Conservation (phyloP, 208 protist species). For the Crithidia expoeki region DNA sequence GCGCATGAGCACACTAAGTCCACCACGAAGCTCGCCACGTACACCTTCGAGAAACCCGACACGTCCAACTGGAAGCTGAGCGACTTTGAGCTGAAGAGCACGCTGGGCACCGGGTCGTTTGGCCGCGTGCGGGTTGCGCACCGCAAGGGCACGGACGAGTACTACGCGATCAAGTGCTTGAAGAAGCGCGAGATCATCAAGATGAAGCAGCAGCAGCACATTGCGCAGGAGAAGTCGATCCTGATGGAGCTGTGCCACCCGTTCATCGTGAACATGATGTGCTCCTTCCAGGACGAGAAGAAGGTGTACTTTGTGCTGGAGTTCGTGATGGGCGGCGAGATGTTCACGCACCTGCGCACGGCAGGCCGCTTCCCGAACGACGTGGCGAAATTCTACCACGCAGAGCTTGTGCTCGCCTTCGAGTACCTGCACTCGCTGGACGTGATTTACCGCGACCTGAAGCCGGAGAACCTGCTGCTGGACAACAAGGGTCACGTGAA, state of each 20-base stretch:
- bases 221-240: slow-evolving; percentile 92
- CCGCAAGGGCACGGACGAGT: slow-evolving; percentile 78
- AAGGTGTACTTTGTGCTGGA: slow-evolving; percentile 94
- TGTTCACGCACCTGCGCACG: slow-evolving; percentile 89
- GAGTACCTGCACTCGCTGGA: slow-evolving; percentile 92
- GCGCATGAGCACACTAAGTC: not conserved
- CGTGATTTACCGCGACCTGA: slow-evolving; percentile 97
- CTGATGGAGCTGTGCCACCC: slow-evolving; percentile 91
- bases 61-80: slow-evolving; percentile 61
- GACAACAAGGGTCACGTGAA: slow-evolving; percentile 85
- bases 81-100: slow-evolving; percentile 88
- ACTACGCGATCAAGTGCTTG: slow-evolving; percentile 92
- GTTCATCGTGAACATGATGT: slow-evolving; percentile 94
- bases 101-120: slow-evolving; percentile 93
- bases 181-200: slow-evolving; percentile 90
- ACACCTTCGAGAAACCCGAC: slow-evolving; percentile 69
- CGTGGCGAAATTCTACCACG: slow-evolving; percentile 92
- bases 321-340: slow-evolving; percentile 92
- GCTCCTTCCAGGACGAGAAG: slow-evolving; percentile 94
- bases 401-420: slow-evolving; percentile 91
- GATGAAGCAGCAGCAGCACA: slow-evolving; percentile 88
- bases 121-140: slow-evolving; percentile 91
- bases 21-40: not conserved
- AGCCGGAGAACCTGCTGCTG: slow-evolving; percentile 99
- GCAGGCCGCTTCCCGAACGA: slow-evolving; percentile 86